Conservation (phyloP, 2,329 filamentous ascomycete species). For the Colletotrichum coccodes region DNA sequence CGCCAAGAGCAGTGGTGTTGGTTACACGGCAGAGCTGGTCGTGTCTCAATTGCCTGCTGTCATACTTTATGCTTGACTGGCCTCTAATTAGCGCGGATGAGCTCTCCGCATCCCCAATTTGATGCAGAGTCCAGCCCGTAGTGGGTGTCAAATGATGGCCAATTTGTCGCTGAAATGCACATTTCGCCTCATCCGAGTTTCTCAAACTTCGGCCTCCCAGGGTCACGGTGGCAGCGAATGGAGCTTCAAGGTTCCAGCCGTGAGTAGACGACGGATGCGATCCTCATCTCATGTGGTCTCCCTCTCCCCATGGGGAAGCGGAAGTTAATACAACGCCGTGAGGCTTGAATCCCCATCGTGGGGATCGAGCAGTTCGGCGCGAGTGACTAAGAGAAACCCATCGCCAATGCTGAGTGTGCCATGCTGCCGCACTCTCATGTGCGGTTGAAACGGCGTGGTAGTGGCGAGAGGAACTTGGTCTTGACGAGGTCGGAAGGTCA, state of each 20-base stretch:
- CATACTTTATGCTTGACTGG: not conserved
- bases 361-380: not conserved
- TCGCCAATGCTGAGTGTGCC: not conserved
- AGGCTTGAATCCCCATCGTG: not conserved
- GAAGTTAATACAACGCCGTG: not conserved
- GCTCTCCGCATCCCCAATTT: not conserved
- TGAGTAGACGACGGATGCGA: not conserved
- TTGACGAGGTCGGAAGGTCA: not conserved
- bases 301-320: constrained; percentile 2
- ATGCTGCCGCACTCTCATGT: not conserved
- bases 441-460: not conserved
- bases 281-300: not conserved
- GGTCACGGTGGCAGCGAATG: not conserved
- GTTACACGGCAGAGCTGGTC: not conserved
- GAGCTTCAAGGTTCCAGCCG: not conserved
- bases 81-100: not conserved
- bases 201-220: not conserved
- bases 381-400: constrained; percentile 13
- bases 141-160: not conserved
- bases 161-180: constrained; percentile 6
- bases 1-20: not conserved
- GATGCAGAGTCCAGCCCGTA: not conserved
- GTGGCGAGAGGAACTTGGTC: not conserved
- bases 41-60: not conserved
- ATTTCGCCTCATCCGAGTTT: not conserved